These are phyloP conservation scores for Clitoria ternatea DNA, from an alignment of 306 rosid genomes.

Conservation along the genomic window DNA sequence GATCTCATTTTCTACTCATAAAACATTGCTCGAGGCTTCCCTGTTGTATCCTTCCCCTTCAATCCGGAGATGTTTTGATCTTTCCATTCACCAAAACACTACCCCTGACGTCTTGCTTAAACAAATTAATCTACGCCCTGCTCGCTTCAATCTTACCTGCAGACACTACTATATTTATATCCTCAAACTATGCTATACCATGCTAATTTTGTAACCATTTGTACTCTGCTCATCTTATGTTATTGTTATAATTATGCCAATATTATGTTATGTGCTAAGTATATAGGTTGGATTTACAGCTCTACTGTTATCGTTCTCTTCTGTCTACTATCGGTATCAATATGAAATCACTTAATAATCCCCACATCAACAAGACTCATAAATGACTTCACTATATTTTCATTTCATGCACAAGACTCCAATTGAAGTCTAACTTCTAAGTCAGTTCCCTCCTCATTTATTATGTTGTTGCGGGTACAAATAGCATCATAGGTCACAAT, in stretches of 20 bases:
- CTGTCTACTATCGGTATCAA: neutral
- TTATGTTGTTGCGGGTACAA: slow-evolving; percentile 11
- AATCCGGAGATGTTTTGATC: slow-evolving; percentile 81
- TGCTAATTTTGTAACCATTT: too few species aligned
- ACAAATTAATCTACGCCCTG: slow-evolving; percentile 47
- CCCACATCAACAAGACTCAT: neutral
- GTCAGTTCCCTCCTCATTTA: neutral
- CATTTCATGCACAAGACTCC: neutral
- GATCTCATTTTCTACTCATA: slow-evolving; percentile 66
- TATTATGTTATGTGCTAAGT: too few species aligned
- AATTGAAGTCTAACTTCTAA: neutral
- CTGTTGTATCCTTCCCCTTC: slow-evolving; percentile 80
- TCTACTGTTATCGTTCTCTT: too few species aligned
- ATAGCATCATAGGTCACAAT: slow-evolving; percentile 14
- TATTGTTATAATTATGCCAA: too few species aligned
- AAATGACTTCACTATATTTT: neutral
- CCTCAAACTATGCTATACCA: too few species aligned
- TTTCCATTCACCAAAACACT: slow-evolving; percentile 42
- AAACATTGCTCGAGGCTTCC: slow-evolving; percentile 33
- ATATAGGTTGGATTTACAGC: too few species aligned
- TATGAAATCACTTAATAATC: neutral
- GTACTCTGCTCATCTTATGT: too few species aligned
- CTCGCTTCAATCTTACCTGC: slow-evolving; percentile 81
- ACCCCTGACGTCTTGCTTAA: slow-evolving; percentile 48
- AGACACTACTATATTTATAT: slow-evolving; percentile 60